Evolutionary conservation across 2,329 filamentous ascomycete species (phyloP).

Genomic region (Microdochium paspali): DNA sequence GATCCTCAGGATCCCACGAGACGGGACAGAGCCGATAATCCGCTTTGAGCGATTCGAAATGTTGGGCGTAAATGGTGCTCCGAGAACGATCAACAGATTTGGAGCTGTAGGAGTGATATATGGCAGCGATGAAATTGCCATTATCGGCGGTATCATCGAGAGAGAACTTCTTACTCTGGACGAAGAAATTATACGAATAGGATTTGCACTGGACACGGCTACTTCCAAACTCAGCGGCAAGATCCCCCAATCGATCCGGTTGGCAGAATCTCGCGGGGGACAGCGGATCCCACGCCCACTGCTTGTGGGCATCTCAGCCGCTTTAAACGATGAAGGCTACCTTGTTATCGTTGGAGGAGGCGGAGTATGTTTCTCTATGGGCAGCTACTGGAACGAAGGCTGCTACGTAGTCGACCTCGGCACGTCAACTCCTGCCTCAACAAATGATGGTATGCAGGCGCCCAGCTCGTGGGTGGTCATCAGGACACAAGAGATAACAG

Average conservation of each 20-base stretch:
- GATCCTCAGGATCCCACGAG: conserved; percentile 29
- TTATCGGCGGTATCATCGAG: conserved; percentile 34
- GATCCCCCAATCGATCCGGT: neutral
- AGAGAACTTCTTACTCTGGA: conserved; percentile 30
- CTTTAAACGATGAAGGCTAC: conserved; percentile 32
- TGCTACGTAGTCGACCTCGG: conserved; percentile 9
- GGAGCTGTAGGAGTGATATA: conserved; percentile 27
- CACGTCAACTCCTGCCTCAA: neutral
- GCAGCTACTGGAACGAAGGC: conserved; percentile 70
- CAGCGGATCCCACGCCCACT: conserved; percentile 43
- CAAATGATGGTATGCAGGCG: conserved; percentile 1
- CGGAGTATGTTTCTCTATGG: conserved; percentile 85
- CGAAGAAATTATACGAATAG: conserved; percentile 40
- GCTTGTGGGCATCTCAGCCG: conserved; percentile 57
- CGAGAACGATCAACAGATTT: conserved; percentile 24
- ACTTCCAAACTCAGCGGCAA: neutral
- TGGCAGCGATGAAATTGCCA: conserved; percentile 13
- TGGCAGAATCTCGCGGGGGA: neutral
- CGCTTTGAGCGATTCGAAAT: conserved; percentile 10
- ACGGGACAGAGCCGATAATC: conserved; percentile 17
- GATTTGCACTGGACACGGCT: conserved; percentile 1
- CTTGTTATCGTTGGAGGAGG: conserved; percentile 68
- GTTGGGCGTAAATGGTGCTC: neutral
- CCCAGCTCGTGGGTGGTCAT: neutral
- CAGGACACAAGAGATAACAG: neutral